Percentiles rank a stretch among this genome's conserved stretches.
These are phyloP conservation scores for Aspergillus versicolor DNA, from an alignment of 2,329 filamentous ascomycete species.

Conservation along the genomic window DNA sequence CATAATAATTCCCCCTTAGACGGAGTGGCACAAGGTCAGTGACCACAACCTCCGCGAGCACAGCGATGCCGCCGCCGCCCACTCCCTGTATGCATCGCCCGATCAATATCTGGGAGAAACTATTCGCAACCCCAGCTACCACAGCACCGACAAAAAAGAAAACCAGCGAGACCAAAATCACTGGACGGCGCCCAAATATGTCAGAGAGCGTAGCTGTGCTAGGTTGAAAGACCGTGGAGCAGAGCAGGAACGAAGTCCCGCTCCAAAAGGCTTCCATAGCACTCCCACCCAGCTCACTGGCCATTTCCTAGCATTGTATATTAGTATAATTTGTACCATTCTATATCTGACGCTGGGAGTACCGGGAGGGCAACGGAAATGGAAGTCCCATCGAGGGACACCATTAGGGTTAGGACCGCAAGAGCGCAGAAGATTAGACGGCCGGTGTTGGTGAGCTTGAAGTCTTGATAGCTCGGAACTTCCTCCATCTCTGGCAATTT, in stretches of 20 bases:
- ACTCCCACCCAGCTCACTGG: slow-evolving; percentile 51
- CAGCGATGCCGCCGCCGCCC: slow-evolving; percentile 46
- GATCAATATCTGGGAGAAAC: slow-evolving; percentile 50
- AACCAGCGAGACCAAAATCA: slow-evolving; percentile 41
- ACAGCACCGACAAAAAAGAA: slow-evolving; percentile 55
- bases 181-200: slow-evolving; percentile 53
- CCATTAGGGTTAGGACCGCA: slow-evolving; percentile 58
- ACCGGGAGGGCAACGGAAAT: slow-evolving; percentile 61
- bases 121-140: slow-evolving; percentile 50
- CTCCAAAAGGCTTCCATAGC: slow-evolving; percentile 68
- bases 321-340: neutral
- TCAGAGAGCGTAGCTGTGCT: slow-evolving; percentile 52
- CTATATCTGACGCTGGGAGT: neutral
- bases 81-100: slow-evolving; percentile 57
- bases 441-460: slow-evolving; percentile 9
- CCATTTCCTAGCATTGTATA: slow-evolving; percentile 43
- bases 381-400: slow-evolving; percentile 65
- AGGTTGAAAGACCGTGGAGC: slow-evolving; percentile 55
- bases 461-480: neutral
- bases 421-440: slow-evolving; percentile 15
- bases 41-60: slow-evolving; percentile 46
- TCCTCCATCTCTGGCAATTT: neutral
- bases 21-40: slow-evolving; percentile 47
- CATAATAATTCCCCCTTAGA: slow-evolving; percentile 28
- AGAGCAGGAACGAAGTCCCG: slow-evolving; percentile 67